phyloP scores from a whole-genome alignment of 805 yeast genomes.

The Cyberlindnera maritima region DNA sequence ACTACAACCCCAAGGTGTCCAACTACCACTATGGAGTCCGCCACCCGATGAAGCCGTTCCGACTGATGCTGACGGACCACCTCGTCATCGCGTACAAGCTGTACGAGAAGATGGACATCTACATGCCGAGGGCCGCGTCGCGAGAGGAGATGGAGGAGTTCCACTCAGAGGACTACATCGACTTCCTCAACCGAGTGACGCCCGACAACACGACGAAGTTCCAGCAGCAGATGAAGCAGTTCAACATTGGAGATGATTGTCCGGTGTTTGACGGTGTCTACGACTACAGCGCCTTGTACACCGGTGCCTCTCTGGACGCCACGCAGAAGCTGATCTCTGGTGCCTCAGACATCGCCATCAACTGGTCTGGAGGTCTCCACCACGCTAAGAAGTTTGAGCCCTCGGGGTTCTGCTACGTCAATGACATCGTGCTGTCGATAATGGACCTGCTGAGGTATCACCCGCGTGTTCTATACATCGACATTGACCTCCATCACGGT shows the following conservation, averaged over 20 bases:
- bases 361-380: conserved; percentile 96
- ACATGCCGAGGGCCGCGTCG: conserved; percentile 80
- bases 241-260: conserved; percentile 95
- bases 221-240: conserved; percentile 58
- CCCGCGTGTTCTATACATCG: conserved; percentile 90
- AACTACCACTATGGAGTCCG: conserved; percentile 86
- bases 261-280: conserved; percentile 91
- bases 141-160: conserved; percentile 74
- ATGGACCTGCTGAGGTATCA: conserved; percentile 82
- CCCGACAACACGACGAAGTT: conserved; percentile 82
- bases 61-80: conserved; percentile 92
- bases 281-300: conserved; percentile 82
- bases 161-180: conserved; percentile 90
- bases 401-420: conserved; percentile 91
- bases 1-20: conserved; percentile 77
- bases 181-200: conserved; percentile 82
- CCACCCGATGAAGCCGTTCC: conserved; percentile 98
- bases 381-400: conserved; percentile 96
- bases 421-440: conserved; percentile 89
- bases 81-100: conserved; percentile 80
- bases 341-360: conserved; percentile 89
- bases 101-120: conserved; percentile 87
- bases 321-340: conserved; percentile 82
- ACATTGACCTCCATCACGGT: conserved; percentile 94
- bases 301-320: conserved; percentile 95